These are phyloP conservation scores for Camellia oleifera DNA, from an alignment of 179 eudicot genomes.

Conservation along the genomic window DNA sequence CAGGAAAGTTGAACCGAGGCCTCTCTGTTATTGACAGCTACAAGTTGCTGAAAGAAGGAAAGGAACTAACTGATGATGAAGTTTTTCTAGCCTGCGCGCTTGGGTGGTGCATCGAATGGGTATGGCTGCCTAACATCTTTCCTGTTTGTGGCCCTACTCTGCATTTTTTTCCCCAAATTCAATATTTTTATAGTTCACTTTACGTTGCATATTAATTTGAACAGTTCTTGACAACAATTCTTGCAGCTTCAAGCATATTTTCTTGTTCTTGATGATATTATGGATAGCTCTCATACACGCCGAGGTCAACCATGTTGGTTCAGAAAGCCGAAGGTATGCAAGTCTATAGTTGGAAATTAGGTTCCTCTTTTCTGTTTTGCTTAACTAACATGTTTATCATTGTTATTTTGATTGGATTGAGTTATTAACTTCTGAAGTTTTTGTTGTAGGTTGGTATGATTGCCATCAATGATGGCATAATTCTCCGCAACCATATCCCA, in stretches of 20 bases:
- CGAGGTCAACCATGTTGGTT: slow-evolving; percentile 92
- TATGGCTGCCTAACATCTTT: slow-evolving; percentile 19
- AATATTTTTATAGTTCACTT: background rate
- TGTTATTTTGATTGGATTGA: background rate
- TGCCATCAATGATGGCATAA: slow-evolving; percentile 75
- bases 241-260: slow-evolving; percentile 90
- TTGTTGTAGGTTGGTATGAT: slow-evolving; percentile 70
- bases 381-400: background rate
- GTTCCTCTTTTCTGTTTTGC: background rate
- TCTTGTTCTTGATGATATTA: slow-evolving; percentile 88
- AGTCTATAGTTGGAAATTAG: background rate
- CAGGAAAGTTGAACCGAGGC: slow-evolving; percentile 89
- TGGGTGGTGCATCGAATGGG: slow-evolving; percentile 99
- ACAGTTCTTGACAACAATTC: background rate
- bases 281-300: slow-evolving; percentile 81
- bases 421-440: background rate
- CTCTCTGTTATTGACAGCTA: slow-evolving; percentile 87
- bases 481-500: slow-evolving; percentile 84
- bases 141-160: background rate
- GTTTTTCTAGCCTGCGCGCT: slow-evolving; percentile 70
- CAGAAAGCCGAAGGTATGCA: slow-evolving; percentile 66
- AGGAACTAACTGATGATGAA: slow-evolving; percentile 64
- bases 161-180: background rate
- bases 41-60: slow-evolving; percentile 58
- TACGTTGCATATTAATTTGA: background rate